phyloP scores from a whole-genome alignment of 305 asterid species.

The Nicotiana rustica region DNA sequence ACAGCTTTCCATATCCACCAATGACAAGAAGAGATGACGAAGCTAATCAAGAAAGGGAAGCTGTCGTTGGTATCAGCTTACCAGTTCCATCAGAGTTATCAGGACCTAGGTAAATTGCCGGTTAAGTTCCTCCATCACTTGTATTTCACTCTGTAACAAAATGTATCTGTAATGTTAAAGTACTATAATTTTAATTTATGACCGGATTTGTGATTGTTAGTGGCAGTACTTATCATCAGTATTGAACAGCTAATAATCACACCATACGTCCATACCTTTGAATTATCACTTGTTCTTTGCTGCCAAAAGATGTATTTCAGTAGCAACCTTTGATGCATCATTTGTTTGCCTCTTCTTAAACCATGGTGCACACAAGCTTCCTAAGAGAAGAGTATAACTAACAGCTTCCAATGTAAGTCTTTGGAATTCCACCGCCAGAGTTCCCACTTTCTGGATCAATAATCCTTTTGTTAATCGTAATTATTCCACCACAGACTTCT shows the following conservation, averaged over 20 bases:
- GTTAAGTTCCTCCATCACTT: conserved; percentile 4
- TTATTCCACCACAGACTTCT: not conserved
- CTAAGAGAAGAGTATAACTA: not conserved
- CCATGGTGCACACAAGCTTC: not conserved
- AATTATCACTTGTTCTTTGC: not conserved
- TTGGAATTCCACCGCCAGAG: not conserved
- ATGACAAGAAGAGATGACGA: not conserved
- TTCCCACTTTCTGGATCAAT: conserved; percentile 19
- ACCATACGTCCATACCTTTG: conserved; percentile 1
- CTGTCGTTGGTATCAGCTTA: not conserved
- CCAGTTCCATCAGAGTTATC: conserved; percentile 30
- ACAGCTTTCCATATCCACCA: conserved; percentile 17
- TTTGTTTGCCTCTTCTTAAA: not conserved
- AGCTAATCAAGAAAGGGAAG: conserved; percentile 2
- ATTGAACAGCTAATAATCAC: not conserved
- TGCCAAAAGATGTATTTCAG: not conserved
- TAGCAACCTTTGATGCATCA: not conserved
- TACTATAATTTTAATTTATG: not conserved
- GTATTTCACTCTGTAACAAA: not conserved
- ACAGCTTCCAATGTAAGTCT: not conserved
- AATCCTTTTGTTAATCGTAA: not conserved
- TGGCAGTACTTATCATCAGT: not conserved
- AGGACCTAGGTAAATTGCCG: conserved; percentile 16
- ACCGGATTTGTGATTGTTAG: not conserved
- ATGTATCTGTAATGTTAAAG: not conserved